Evolutionary conservation across 192 early-diverging fungal species (phyloP).

Genomic region (Lobosporangium transversale): DNA sequence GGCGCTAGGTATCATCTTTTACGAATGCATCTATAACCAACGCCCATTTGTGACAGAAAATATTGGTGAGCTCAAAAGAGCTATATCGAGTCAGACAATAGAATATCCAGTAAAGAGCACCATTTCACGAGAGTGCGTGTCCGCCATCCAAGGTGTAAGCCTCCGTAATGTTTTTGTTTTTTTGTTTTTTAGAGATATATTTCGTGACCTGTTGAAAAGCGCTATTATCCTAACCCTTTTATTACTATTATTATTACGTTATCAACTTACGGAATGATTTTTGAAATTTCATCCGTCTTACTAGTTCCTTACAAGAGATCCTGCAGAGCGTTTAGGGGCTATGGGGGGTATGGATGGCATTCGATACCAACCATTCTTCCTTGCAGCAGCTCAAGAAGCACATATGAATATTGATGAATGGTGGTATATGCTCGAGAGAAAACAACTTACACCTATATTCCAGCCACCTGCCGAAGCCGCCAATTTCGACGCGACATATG

Average conservation of each 20-base stretch:
- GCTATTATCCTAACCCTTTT: neutral
- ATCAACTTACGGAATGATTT: too few species aligned
- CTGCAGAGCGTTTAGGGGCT: conserved; percentile 31
- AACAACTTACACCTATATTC: conserved; percentile 54
- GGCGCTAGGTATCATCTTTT: conserved; percentile 91
- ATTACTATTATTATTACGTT: too few species aligned
- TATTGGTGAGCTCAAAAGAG: conserved; percentile 28
- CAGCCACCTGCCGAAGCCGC: conserved; percentile 59
- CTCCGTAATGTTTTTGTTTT: too few species aligned
- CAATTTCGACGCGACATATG: conserved; percentile 84
- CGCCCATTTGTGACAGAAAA: conserved; percentile 40
- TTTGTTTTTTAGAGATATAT: neutral
- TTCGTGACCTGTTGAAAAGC: neutral
- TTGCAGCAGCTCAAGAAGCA: conserved; percentile 21
- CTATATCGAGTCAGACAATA: conserved; percentile 28
- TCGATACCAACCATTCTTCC: conserved; percentile 59
- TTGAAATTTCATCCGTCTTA: neutral
- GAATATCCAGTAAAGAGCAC: conserved; percentile 29
- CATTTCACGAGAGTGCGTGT: conserved; percentile 35
- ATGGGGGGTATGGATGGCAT: conserved; percentile 36
- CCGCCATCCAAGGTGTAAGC: conserved; percentile 29
- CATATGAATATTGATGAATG: conserved; percentile 23
- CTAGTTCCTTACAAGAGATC: conserved; percentile 36
- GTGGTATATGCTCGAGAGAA: conserved; percentile 59
- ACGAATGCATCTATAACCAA: conserved; percentile 81